These are phyloP conservation scores for Diaporthe sp. DNA, from an alignment of 2,329 filamentous ascomycete species.

Conservation along the genomic window DNA sequence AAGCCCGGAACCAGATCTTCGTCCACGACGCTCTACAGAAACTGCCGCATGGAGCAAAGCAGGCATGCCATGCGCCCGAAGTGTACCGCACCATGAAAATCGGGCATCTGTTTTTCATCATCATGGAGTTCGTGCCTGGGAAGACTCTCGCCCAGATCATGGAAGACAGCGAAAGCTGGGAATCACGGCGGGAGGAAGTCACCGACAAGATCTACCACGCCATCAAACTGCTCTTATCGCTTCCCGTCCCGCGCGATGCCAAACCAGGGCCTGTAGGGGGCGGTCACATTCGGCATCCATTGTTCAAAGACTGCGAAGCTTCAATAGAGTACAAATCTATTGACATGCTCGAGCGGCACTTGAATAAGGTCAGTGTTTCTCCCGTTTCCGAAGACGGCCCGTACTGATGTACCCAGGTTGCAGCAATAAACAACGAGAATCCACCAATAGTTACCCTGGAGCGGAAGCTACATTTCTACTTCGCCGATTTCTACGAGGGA, in stretches of 20 bases:
- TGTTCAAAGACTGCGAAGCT: not conserved
- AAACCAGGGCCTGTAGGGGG: slow-evolving; percentile 6
- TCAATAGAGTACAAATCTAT: not conserved
- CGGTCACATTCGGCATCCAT: not conserved
- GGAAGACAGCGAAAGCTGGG: not conserved
- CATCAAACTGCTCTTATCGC: slow-evolving; percentile 33
- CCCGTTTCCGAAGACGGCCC: not conserved
- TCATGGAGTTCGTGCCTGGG: slow-evolving; percentile 8
- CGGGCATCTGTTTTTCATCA: not conserved
- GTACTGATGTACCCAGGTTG: not conserved
- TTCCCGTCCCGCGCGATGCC: not conserved
- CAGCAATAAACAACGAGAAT: not conserved
- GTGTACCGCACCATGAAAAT: not conserved
- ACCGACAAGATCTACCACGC: not conserved
- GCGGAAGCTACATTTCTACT: not conserved
- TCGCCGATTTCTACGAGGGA: not conserved
- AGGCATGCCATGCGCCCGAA: not conserved
- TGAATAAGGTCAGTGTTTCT: not conserved
- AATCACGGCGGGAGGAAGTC: no score
- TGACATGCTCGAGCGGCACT: not conserved
- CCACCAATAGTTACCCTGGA: not conserved
- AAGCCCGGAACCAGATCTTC: no score
- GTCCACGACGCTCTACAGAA: no score
- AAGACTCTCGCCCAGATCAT: not conserved
- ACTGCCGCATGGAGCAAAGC: no score